Evolutionary conservation across 495 filamentous ascomycete species (phyloP).

Genomic region (Aspergillus kassunensis): DNA sequence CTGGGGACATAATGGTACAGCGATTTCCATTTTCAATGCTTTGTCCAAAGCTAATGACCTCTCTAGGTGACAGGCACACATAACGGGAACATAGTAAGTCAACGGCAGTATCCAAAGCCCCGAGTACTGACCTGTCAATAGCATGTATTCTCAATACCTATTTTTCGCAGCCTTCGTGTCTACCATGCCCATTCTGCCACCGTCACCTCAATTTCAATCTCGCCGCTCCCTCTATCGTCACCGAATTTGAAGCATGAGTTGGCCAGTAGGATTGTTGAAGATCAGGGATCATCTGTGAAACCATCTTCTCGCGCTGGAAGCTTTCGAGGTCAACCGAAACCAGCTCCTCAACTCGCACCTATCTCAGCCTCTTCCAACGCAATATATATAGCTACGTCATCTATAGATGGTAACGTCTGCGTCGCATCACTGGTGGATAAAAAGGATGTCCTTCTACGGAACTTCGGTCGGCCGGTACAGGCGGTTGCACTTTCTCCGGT

Average conservation of each 20-base stretch:
- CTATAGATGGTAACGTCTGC: conserved; percentile 93
- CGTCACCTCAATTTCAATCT: conserved; percentile 83
- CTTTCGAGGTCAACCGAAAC: conserved; percentile 47
- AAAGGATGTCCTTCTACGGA: conserved; percentile 81
- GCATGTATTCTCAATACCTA: conserved; percentile 82
- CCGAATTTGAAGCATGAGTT: conserved; percentile 53
- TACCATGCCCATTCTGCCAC: conserved; percentile 93
- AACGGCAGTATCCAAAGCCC: conserved; percentile 4
- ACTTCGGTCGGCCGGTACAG: conserved; percentile 89
- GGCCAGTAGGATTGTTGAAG: conserved; percentile 44
- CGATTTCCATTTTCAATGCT: not conserved
- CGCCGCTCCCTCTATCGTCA: conserved; percentile 78
- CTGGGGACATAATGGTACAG: conserved; percentile 94
- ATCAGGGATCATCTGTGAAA: conserved; percentile 38
- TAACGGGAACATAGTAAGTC: conserved; percentile 90
- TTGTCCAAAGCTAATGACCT: conserved; percentile 16
- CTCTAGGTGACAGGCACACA: conserved; percentile 86
- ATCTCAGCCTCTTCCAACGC: conserved; percentile 74
- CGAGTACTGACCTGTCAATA: conserved; percentile 35
- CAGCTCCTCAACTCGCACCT: conserved; percentile 39
- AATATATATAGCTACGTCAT: conserved; percentile 88
- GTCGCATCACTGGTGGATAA: conserved; percentile 73
- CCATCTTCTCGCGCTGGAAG: conserved; percentile 46
- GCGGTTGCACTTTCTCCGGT: conserved; percentile 89
- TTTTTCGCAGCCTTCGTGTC: conserved; percentile 70